Conservation (phyloP, 75 land plant species). For the Cunninghamia lanceolata region DNA sequence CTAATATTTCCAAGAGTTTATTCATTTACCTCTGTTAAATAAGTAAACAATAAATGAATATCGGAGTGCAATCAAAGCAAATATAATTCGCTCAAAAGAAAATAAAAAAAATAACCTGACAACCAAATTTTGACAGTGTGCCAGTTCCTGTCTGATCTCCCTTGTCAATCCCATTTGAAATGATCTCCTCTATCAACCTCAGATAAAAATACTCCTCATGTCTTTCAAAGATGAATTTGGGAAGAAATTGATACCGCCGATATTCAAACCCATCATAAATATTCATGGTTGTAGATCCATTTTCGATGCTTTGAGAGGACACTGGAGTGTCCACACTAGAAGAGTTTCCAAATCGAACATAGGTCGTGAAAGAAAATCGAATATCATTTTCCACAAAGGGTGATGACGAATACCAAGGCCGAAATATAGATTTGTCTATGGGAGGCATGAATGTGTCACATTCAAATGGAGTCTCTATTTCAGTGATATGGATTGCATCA, state of each 20-base stretch:
- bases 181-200: slow-evolving; percentile 76
- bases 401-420: slow-evolving; percentile 81
- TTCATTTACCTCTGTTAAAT: not conserved
- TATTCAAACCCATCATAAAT: slow-evolving; percentile 20
- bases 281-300: slow-evolving; percentile 15
- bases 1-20: not conserved
- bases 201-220: slow-evolving; percentile 92
- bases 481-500: slow-evolving; percentile 90
- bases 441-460: slow-evolving; percentile 94
- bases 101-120: slow-evolving; percentile 59
- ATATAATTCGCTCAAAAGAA: not conserved
- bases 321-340: not conserved
- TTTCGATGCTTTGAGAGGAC: slow-evolving; percentile 6
- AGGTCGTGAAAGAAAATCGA: slow-evolving; percentile 70
- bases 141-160: slow-evolving; percentile 97
- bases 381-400: slow-evolving; percentile 72
- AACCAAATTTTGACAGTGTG: slow-evolving; percentile 99
- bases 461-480: slow-evolving; percentile 60
- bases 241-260: slow-evolving; percentile 48
- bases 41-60: slow-evolving; percentile 9
- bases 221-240: slow-evolving; percentile 60
- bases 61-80: not conserved
- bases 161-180: slow-evolving; percentile 59
- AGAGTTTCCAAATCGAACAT: slow-evolving; percentile 54
- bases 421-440: slow-evolving; percentile 58